phyloP scores from a whole-genome alignment of 169 alveolate genomes.

The Plasmodium chabaudi region DNA sequence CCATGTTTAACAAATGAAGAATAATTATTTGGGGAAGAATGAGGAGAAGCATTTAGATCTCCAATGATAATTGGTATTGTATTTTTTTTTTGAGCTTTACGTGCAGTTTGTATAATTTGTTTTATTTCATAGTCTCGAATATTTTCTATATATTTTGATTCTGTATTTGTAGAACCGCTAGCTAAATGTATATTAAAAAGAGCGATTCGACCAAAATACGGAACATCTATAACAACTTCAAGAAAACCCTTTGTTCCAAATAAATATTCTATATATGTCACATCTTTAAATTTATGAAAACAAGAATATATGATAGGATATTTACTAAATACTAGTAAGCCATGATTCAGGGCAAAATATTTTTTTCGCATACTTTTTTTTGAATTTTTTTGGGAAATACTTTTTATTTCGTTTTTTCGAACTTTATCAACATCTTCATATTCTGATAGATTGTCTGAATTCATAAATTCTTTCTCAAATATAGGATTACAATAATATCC shows the following conservation, averaged over 20 bases:
- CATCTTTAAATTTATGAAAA: conserved; percentile 89
- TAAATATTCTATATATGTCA: conserved; percentile 89
- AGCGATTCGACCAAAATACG: conserved; percentile 88
- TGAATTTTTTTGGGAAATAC: background rate
- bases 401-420: background rate
- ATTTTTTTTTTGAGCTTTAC: conserved; percentile 86
- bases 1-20: conserved; percentile 89
- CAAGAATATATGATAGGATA: conserved; percentile 89
- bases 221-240: conserved; percentile 90
- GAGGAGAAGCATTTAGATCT: conserved; percentile 92
- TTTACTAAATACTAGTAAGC: conserved; percentile 91
- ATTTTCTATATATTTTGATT: conserved; percentile 88
- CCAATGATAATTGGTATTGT: conserved; percentile 92
- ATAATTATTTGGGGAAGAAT: conserved; percentile 91
- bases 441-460: background rate
- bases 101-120: conserved; percentile 88
- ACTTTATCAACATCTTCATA: background rate
- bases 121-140: conserved; percentile 89
- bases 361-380: conserved; percentile 14
- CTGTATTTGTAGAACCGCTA: conserved; percentile 92
- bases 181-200: conserved; percentile 92
- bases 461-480: conserved; percentile 8
- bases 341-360: conserved; percentile 86
- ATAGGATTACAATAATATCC: conserved; percentile 61
- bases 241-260: conserved; percentile 91